Conservation (phyloP, 2,329 filamentous ascomycete genomes). For the Monosporascus sp. region DNA sequence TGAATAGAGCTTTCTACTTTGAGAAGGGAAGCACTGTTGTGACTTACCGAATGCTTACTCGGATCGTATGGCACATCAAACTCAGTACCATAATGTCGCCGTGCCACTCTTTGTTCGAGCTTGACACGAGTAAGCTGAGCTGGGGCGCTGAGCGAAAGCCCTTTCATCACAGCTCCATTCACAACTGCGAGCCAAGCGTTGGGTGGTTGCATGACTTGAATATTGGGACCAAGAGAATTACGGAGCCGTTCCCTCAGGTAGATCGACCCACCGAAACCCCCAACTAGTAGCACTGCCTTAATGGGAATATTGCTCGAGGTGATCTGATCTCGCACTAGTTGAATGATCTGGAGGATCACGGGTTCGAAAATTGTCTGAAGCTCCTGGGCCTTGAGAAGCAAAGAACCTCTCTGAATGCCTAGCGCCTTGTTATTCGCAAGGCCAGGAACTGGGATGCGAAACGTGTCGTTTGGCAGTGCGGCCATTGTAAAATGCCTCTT, state of each 20-base stretch:
- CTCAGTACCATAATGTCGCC: neutral
- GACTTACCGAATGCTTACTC: neutral
- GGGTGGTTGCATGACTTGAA: slow-evolving; percentile 43
- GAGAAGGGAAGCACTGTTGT: too few relatives aligned
- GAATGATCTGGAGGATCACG: slow-evolving; percentile 37
- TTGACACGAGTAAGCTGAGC: neutral
- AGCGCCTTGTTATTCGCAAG: slow-evolving; percentile 32
- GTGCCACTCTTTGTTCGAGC: neutral
- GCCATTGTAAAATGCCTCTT: slow-evolving; percentile 33
- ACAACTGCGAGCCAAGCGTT: slow-evolving; percentile 48
- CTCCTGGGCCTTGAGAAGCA: slow-evolving; percentile 32
- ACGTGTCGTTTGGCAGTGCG: slow-evolving; percentile 31
- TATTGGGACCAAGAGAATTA: slow-evolving; percentile 24
- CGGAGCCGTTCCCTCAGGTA: slow-evolving; percentile 39
- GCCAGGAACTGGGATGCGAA: slow-evolving; percentile 32
- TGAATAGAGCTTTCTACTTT: too few relatives aligned
- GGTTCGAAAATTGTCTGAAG: slow-evolving; percentile 40
- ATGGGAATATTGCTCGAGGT: slow-evolving; percentile 35
- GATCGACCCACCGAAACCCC: slow-evolving; percentile 43
- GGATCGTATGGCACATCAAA: neutral
- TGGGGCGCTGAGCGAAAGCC: neutral
- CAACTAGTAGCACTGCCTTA: slow-evolving; percentile 42
- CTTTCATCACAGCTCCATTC: slow-evolving; percentile 41
- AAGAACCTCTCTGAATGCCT: slow-evolving; percentile 31
- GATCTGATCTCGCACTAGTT: slow-evolving; percentile 40